These are phyloP conservation scores for Isoetes taiwanensis DNA, from an alignment of 75 land plant genomes.

Conservation along the genomic window DNA sequence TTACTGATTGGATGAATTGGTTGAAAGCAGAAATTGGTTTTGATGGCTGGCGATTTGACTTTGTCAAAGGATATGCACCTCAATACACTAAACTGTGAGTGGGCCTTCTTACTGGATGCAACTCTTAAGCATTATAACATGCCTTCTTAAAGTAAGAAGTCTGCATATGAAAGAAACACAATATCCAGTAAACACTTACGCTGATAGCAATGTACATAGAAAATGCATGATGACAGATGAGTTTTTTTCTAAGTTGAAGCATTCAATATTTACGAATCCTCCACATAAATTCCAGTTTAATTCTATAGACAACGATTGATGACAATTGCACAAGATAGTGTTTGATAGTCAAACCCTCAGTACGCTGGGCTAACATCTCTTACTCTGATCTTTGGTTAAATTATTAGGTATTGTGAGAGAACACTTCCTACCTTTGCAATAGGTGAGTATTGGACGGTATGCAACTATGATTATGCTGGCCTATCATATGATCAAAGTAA, in stretches of 20 bases:
- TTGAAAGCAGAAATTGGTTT: constrained; percentile 21
- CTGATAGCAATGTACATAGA: no score
- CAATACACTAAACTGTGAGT: constrained; percentile 3
- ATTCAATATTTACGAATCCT: no score
- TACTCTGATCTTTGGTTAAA: background rate
- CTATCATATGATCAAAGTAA: constrained; percentile 14
- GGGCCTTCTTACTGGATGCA: background rate
- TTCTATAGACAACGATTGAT: no score
- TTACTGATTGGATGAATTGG: constrained; percentile 34
- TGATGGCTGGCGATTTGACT: constrained; percentile 34
- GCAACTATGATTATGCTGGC: constrained; percentile 4
- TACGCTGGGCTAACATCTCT: background rate
- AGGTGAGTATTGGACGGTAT: constrained; percentile 12
- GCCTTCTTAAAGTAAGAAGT: background rate
- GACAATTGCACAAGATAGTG: background rate
- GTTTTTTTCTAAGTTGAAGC: no score
- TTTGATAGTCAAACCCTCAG: background rate
- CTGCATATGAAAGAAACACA: no score
- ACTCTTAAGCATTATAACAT: background rate
- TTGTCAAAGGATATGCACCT: constrained; percentile 23
- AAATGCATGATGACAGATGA: no score
- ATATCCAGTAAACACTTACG: no score
- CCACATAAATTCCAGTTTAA: no score
- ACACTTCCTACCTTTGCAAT: constrained; percentile 14
- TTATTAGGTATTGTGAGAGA: constrained; percentile 6